Evolutionary conservation across 176 grass and related monocot species (phyloP).

Genomic region (Carex kokanica): DNA sequence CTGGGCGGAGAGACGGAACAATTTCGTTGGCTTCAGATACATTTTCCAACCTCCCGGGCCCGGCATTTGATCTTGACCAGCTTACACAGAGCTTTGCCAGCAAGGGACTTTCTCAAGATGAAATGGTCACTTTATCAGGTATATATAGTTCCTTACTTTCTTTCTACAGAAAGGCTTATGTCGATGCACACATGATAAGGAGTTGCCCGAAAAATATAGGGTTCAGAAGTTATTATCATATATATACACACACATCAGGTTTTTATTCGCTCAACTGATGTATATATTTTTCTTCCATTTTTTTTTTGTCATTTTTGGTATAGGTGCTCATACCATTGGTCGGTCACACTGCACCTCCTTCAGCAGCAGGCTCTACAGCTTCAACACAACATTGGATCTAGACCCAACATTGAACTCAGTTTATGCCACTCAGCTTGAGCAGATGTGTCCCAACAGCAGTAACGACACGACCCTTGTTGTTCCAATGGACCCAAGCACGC

Average conservation of each 20-base stretch:
- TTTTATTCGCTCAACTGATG: neutral
- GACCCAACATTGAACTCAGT: constrained; percentile 36
- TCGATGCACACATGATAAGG: neutral
- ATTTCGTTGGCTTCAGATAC: constrained; percentile 34
- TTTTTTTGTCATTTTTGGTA: neutral
- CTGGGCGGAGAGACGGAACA: constrained; percentile 53
- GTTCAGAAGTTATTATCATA: neutral
- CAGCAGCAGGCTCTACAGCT: constrained; percentile 38
- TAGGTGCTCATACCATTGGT: constrained; percentile 45
- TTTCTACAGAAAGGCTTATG: neutral
- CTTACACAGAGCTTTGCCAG: constrained; percentile 37
- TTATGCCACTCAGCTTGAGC: constrained; percentile 33
- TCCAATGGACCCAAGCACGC: constrained; percentile 50
- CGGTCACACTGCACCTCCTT: constrained; percentile 40
- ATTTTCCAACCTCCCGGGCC: constrained; percentile 24
- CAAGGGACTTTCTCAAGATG: constrained; percentile 44
- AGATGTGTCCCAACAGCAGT: constrained; percentile 28
- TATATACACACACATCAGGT: neutral
- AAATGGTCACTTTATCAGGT: constrained; percentile 66
- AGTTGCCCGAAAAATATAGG: neutral
- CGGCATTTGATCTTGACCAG: constrained; percentile 21
- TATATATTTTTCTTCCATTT: neutral
- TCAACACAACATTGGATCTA: neutral
- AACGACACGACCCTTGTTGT: constrained; percentile 26
- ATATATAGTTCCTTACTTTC: neutral